Evolutionary conservation across 176 grass and related monocot genomes (phyloP).

Genomic region (Secale cereale): DNA sequence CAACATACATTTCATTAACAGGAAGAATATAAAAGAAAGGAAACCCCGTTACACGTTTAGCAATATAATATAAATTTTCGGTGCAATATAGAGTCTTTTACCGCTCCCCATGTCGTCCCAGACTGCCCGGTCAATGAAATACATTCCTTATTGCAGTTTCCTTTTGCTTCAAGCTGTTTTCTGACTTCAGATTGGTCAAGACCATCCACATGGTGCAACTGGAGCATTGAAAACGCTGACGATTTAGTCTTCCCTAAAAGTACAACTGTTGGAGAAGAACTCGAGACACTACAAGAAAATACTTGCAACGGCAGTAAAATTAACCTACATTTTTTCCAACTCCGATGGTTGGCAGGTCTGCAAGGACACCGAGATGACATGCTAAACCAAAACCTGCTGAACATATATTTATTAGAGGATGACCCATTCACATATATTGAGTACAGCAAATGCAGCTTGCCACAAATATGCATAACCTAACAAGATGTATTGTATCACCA

Average conservation of each 20-base stretch:
- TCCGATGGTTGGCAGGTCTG: slow-evolving; percentile 65
- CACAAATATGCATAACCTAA: not conserved
- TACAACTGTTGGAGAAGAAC: not conserved
- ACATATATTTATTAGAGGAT: slow-evolving; percentile 1
- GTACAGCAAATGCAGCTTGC: not conserved
- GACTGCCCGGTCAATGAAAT: slow-evolving; percentile 67
- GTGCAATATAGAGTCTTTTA: slow-evolving; percentile 24
- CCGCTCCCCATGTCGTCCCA: slow-evolving; percentile 67
- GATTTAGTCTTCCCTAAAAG: slow-evolving; percentile 16
- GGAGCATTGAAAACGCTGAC: not conserved
- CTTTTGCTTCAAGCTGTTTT: slow-evolving; percentile 48
- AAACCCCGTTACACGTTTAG: not conserved
- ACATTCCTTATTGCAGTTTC: slow-evolving; percentile 47
- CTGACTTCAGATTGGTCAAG: slow-evolving; percentile 71
- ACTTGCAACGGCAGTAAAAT: not conserved
- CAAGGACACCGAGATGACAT: slow-evolving; percentile 87
- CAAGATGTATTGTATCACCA: not conserved
- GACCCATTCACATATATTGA: not conserved
- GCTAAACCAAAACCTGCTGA: slow-evolving; percentile 95
- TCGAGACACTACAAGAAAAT: not conserved
- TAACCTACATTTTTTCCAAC: slow-evolving; percentile 93
- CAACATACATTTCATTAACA: not conserved
- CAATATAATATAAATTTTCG: not conserved
- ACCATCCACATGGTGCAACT: slow-evolving; percentile 94
- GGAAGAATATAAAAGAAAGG: not conserved